These are phyloP conservation scores for Boechera retrofracta DNA, from an alignment of 345 rosid genomes.

Conservation along the genomic window DNA sequence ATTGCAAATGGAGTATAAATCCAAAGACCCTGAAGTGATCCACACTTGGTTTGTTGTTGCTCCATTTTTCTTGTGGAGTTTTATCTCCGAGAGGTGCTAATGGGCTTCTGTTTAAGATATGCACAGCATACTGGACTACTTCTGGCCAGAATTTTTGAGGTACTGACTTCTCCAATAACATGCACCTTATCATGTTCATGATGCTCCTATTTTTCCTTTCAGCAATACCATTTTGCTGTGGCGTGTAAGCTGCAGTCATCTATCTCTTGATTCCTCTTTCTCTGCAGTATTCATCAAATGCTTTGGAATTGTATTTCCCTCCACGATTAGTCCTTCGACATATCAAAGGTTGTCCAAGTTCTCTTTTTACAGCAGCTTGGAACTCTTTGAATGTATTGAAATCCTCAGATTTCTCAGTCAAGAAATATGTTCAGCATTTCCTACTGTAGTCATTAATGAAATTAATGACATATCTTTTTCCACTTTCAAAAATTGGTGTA, in stretches of 20 bases:
- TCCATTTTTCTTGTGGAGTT: neutral
- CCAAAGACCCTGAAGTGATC: neutral
- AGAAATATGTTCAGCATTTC: neutral
- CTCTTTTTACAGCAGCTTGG: neutral
- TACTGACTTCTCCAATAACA: rapidly evolving
- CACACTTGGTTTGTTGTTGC: neutral
- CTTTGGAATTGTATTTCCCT: neutral
- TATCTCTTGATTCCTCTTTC: neutral
- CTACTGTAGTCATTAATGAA: neutral
- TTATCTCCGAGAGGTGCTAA: too few relatives aligned
- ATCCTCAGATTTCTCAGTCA: neutral
- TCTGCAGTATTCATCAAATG: neutral
- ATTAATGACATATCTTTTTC: neutral
- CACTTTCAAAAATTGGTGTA: too few relatives aligned
- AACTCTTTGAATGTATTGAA: neutral
- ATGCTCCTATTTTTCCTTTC: neutral
- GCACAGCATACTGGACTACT: neutral
- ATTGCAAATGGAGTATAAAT: neutral
- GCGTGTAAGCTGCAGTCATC: neutral
- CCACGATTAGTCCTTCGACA: neutral
- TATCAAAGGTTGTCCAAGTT: neutral
- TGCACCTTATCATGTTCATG: neutral
- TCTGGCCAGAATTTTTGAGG: neutral
- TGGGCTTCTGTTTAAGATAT: neutral
- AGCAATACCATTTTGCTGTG: neutral